Evolutionary conservation across 345 rosid genomes (phyloP).

Genomic region (Eucalyptus camaldulensis): DNA sequence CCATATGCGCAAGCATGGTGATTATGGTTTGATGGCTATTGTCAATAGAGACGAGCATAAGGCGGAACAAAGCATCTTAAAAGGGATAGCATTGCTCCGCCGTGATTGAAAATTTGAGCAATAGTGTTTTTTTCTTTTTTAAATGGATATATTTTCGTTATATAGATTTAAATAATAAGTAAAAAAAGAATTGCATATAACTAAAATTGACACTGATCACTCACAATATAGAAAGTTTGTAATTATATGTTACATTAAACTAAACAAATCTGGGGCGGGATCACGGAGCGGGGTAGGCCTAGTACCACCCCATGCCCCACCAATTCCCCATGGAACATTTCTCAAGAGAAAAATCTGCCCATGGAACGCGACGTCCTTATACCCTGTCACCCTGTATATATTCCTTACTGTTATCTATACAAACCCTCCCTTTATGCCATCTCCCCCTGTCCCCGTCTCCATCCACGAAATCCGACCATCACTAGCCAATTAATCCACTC

Average conservation of each 20-base stretch:
- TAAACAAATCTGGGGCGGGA: background rate
- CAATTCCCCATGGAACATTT: background rate
- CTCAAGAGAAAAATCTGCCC: background rate
- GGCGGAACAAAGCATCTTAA: background rate
- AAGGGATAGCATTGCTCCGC: background rate
- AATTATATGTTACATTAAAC: background rate
- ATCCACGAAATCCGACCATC: background rate
- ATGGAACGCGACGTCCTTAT: accelerated
- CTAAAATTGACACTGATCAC: background rate
- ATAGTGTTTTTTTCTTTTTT: background rate
- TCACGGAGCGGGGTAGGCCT: accelerated
- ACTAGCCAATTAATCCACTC: background rate
- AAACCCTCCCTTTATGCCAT: background rate
- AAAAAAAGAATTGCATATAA: background rate
- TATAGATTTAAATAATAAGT: background rate
- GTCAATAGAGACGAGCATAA: background rate
- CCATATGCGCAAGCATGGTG: background rate
- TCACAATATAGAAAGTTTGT: background rate
- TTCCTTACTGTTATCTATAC: background rate
- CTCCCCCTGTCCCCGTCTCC: too few species aligned
- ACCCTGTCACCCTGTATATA: too few species aligned
- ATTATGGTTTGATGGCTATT: background rate
- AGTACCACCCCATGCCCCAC: background rate
- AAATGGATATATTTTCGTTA: background rate
- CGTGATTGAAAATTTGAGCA: background rate